These are phyloP conservation scores for Hypoxylon fragiforme DNA, from an alignment of 495 filamentous ascomycete species.

Conservation along the genomic window DNA sequence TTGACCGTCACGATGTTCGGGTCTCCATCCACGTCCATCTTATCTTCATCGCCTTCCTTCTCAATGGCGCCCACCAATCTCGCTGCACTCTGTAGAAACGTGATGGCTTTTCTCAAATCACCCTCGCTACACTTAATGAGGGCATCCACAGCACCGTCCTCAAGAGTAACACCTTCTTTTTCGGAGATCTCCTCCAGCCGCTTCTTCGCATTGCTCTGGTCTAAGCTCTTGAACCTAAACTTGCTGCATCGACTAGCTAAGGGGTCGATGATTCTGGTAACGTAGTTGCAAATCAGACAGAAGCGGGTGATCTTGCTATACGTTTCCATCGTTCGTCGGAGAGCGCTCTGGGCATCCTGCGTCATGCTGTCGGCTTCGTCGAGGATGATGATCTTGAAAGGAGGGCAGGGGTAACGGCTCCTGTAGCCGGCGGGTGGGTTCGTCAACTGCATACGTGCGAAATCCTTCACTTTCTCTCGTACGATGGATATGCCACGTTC, in stretches of 20 bases:
- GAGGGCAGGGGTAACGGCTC: conserved; percentile 85
- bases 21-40: conserved; percentile 62
- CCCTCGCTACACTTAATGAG: conserved; percentile 88
- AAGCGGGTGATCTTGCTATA: conserved; percentile 96
- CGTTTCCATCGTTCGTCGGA: conserved; percentile 95
- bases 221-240: conserved; percentile 96
- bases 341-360: conserved; percentile 91
- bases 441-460: conserved; percentile 90
- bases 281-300: conserved; percentile 98
- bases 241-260: conserved; percentile 91
- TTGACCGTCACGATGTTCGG: conserved; percentile 66
- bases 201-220: conserved; percentile 74
- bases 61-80: conserved; percentile 67
- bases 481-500: conserved; percentile 97
- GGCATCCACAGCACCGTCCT: conserved; percentile 77
- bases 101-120: conserved; percentile 93
- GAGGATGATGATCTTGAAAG: conserved; percentile 97
- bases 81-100: conserved; percentile 90
- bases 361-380: conserved; percentile 99
- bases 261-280: conserved; percentile 96
- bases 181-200: conserved; percentile 79
- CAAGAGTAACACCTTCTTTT: conserved; percentile 71
- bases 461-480: conserved; percentile 98
- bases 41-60: conserved; percentile 48
- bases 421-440: conserved; percentile 71